Conservation (phyloP, 2,329 filamentous ascomycete species). For the Nemania abortiva region DNA sequence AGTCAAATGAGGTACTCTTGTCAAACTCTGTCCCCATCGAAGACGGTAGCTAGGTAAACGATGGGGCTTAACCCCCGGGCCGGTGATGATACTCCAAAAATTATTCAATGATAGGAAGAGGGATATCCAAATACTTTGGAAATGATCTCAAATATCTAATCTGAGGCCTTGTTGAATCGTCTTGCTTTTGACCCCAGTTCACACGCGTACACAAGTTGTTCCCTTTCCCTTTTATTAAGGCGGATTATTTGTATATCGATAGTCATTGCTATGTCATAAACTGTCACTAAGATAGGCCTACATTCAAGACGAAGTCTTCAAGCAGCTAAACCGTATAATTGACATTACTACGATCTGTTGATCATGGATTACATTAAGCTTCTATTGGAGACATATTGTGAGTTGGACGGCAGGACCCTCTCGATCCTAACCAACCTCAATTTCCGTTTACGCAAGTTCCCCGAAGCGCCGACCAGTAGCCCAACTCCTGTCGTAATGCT, state of each 20-base stretch:
- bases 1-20: background rate
- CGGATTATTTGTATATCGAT: background rate
- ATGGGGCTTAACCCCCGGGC: conserved; percentile 51
- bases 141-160: conserved; percentile 73
- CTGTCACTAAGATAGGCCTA: background rate
- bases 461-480: background rate
- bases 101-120: conserved; percentile 75
- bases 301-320: background rate
- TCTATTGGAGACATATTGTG: conserved; percentile 6
- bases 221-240: background rate
- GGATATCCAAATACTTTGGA: conserved; percentile 66
- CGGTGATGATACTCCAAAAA: conserved; percentile 71
- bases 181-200: background rate
- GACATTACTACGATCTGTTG: background rate
- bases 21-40: too few relatives aligned
- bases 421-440: background rate
- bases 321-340: background rate
- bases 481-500: conserved; percentile 3
- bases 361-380: conserved; percentile 32
- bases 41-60: background rate
- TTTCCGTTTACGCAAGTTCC: background rate
- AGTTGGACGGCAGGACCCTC: background rate
- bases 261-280: background rate
- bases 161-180: conserved; percentile 63
- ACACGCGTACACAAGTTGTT: background rate